Base-by-base conservation (phyloP, 1,284 basidiomycete genomes). In the Taiwanofungus camphoratus region DNA sequence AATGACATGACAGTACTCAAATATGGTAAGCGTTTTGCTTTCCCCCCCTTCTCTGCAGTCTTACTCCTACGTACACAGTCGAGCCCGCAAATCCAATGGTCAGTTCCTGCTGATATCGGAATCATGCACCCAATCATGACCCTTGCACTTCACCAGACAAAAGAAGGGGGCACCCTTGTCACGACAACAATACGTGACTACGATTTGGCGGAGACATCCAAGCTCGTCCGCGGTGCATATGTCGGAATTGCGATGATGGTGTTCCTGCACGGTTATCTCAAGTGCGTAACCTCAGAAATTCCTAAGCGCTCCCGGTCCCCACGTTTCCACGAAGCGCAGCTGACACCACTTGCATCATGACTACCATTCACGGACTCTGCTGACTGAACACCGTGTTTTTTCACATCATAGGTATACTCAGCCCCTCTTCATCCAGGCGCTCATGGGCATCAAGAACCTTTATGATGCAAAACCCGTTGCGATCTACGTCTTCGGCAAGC, bases 1-100 rank as follows among this genome's bases (percentile, higher is more conserved):
- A 98, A 98, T 62, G 95, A 98, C 68, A 77, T 89, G 62, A 92
- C 92, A 2, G 90, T 96, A 27, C 73, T 98, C 57, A 98, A 97
- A 77, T 98, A 95, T 64, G 84, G 82, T 83, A 33, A 41, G 77
- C 71, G 19, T 20, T 23, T n/a, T 42, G 16, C 7, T 21, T 22
- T 19, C 31, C 11, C 5, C 16, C 4, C 42, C 34, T 27, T 21
- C 26, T n/a, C 16, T 29, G 9, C 19, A 26, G 46, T 36, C 48
- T 53, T 50, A 39, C 29, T 19, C 46, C 41, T 47, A 36, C 23
- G n/a, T 3, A 13, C 21, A 9, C 50, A 85, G 83, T 87, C 36
- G 82, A 86, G 53, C 66, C 75, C 1, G 58, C 71, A 26, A 73
- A 61, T 51, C 72, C 82, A 3, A 75, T 87, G 77, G 82, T 82